Conservation (phyloP, 805 yeast species). For the Zygotorulaspora danielsina region DNA sequence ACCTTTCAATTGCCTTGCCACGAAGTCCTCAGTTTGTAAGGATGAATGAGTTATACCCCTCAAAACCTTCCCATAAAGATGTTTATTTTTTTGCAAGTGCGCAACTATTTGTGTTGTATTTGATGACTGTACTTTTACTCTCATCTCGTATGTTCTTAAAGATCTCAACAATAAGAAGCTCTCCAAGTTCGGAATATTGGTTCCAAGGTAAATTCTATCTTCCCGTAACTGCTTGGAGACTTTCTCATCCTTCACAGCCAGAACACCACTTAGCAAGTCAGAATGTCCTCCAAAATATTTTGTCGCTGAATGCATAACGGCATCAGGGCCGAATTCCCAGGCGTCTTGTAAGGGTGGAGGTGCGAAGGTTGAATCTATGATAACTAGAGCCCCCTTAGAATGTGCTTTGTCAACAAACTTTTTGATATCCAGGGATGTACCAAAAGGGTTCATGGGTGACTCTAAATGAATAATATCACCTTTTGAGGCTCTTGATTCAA, state of each 20-base stretch:
- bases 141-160: constrained; percentile 70
- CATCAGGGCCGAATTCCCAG: constrained; percentile 77
- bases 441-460: constrained; percentile 85
- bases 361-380: constrained; percentile 87
- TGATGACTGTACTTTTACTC: constrained; percentile 62
- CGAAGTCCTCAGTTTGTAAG: constrained; percentile 65
- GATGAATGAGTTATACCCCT: constrained; percentile 64
- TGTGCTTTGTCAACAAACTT: constrained; percentile 70
- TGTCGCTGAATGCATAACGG: constrained; percentile 90
- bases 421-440: constrained; percentile 57
- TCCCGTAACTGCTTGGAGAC: constrained; percentile 44
- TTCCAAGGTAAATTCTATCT: constrained; percentile 72
- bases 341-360: constrained; percentile 88
- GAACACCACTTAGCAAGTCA: constrained; percentile 77
- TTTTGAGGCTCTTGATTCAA: constrained; percentile 42
- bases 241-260: constrained; percentile 56
- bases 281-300: constrained; percentile 96
- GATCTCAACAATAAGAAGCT: constrained; percentile 71
- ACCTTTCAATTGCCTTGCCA: constrained; percentile 59
- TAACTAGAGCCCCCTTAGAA: constrained; percentile 63
- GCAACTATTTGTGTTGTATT: constrained; percentile 60
- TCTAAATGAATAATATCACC: constrained; percentile 83
- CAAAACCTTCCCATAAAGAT: constrained; percentile 45
- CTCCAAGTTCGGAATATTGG: constrained; percentile 76
- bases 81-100: constrained; percentile 48